phyloP scores from a whole-genome alignment of 768 basidiomycete species.

The Mycena floridula region DNA sequence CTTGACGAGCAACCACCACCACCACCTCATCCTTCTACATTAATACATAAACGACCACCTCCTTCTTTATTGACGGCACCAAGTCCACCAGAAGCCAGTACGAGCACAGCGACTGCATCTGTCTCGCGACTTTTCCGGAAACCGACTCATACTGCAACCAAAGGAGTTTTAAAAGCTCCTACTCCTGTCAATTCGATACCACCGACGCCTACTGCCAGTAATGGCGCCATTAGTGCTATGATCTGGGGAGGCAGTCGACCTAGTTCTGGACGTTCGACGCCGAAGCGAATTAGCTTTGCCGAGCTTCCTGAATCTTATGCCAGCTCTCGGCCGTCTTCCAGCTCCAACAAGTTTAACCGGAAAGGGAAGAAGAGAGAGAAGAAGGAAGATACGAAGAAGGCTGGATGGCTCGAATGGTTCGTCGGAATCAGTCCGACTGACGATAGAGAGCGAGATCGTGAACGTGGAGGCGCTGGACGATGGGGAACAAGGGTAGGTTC shows the following conservation, averaged over 20 bases:
- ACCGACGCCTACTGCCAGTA: neutral
- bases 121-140: conserved; percentile 74
- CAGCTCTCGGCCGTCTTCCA: neutral
- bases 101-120: conserved; percentile 72
- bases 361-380: neutral
- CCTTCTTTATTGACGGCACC: conserved; percentile 14
- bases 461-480: too few relatives aligned
- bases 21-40: conserved; percentile 7
- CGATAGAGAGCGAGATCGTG: too few relatives aligned
- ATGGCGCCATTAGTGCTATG: conserved; percentile 16
- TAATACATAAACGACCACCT: conserved; percentile 5
- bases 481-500: too few relatives aligned
- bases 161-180: conserved; percentile 58
- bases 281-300: conserved; percentile 77
- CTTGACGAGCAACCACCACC: conserved; percentile 47
- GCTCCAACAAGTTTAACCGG: neutral
- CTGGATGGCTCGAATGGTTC: too few relatives aligned
- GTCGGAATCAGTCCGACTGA: too few relatives aligned
- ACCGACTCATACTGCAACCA: conserved; percentile 30
- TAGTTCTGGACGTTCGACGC: conserved; percentile 48
- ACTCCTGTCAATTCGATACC: neutral
- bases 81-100: conserved; percentile 46
- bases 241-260: conserved; percentile 25
- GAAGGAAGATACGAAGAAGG: too few relatives aligned
- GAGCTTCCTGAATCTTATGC: conserved; percentile 54